A percentile compares a stretch with the other conserved stretches of the same genome.
Conservation (phyloP, 179 eudicot genomes). For the Drosera spatulata region DNA sequence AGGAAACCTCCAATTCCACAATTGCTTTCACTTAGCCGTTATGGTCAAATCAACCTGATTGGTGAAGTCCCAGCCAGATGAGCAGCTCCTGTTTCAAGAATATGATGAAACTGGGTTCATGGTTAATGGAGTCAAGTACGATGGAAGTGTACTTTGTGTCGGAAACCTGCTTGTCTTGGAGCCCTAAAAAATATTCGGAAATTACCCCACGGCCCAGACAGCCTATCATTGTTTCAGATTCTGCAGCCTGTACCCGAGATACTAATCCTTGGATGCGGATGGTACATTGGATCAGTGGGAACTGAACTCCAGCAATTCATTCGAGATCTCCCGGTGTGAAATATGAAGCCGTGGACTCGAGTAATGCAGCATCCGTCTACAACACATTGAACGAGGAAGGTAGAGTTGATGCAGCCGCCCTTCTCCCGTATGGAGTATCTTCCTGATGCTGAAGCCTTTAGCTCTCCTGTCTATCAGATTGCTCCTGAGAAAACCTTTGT, state of each 20-base stretch:
- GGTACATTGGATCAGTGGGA: conserved; percentile 50
- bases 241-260: conserved; percentile 92
- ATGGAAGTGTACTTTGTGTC: conserved; percentile 75
- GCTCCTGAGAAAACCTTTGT: no score
- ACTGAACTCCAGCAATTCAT: conserved; percentile 61
- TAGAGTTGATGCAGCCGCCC: conserved; percentile 89
- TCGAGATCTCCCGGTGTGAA: conserved; percentile 89
- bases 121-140: conserved; percentile 71
- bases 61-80: conserved; percentile 83
- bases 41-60: conserved; percentile 92
- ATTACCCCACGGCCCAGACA: conserved; percentile 62
- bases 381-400: conserved; percentile 95
- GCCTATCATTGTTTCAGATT: conserved; percentile 75
- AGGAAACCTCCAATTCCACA: conserved; percentile 22
- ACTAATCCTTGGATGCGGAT: conserved; percentile 82
- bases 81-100: conserved; percentile 88
- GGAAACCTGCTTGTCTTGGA: conserved; percentile 83
- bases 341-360: conserved; percentile 82
- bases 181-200: conserved; percentile 57
- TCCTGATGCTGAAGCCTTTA: conserved; percentile 25
- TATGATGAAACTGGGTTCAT: conserved; percentile 68
- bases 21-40: conserved; percentile 76
- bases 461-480: no score
- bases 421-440: conserved; percentile 63
- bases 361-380: conserved; percentile 87